Evolutionary conservation across 768 basidiomycete genomes (phyloP).

Genomic region (Chalciporus sphaerocephalus): DNA sequence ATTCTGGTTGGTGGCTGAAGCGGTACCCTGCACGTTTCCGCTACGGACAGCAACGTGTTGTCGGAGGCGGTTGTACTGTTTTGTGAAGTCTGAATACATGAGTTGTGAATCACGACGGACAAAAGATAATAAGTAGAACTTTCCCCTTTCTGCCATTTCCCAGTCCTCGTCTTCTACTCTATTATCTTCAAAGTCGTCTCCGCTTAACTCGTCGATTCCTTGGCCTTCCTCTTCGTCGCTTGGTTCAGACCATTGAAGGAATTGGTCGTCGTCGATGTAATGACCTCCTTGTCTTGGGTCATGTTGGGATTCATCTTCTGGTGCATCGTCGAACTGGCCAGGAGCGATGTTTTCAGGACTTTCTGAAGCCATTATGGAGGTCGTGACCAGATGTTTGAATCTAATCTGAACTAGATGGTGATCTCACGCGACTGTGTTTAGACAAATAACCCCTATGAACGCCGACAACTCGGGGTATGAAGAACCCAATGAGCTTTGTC

Average conservation of each 20-base stretch:
- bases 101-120: not conserved
- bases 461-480: no score
- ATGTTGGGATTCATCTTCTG: slow-evolving; percentile 27
- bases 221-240: slow-evolving; percentile 23
- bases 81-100: slow-evolving; percentile 79
- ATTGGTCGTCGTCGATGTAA: slow-evolving; percentile 43
- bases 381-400: not conserved
- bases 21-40: slow-evolving; percentile 58
- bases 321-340: slow-evolving; percentile 64
- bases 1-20: slow-evolving; percentile 48
- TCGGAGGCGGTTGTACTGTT: slow-evolving; percentile 92
- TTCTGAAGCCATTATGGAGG: slow-evolving; percentile 17
- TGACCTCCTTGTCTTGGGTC: slow-evolving; percentile 29
- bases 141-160: slow-evolving; percentile 82
- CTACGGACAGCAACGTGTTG: slow-evolving; percentile 86
- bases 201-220: slow-evolving; percentile 33
- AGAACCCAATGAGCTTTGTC: no score
- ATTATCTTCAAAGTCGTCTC: slow-evolving; percentile 51
- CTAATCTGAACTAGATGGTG: not conserved
- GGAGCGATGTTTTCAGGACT: slow-evolving; percentile 31
- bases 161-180: slow-evolving; percentile 84
- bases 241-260: slow-evolving; percentile 29
- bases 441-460: slow-evolving; percentile 13
- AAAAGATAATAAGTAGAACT: slow-evolving; percentile 12
- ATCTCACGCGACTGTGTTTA: slow-evolving; percentile 2